A percentile compares a stretch with the other conserved stretches of the same genome.
Evolutionary conservation across 495 filamentous ascomycete genomes (phyloP).

Genomic region (Thermothielavioides terrestris): DNA sequence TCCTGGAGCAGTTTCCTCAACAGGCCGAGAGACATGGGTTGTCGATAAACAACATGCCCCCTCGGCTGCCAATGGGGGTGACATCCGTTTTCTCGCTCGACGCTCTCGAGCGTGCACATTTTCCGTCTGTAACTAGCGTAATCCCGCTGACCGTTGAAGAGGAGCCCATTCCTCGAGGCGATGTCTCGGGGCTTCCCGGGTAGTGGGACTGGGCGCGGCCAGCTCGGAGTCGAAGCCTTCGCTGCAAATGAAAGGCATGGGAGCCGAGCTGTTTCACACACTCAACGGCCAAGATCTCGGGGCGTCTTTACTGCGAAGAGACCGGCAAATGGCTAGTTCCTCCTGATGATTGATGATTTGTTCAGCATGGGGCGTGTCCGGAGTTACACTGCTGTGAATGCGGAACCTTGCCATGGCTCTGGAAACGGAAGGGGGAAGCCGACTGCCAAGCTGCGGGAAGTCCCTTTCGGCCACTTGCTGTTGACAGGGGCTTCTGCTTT

Average conservation of each 20-base stretch:
- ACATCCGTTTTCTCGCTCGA: neutral
- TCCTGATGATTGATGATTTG: neutral
- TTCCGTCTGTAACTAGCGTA: neutral
- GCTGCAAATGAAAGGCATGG: neutral
- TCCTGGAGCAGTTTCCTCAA: conserved; percentile 5
- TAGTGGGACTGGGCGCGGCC: neutral
- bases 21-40: neutral
- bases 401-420: neutral
- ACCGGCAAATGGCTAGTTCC: neutral
- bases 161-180: neutral
- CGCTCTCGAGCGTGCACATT: neutral
- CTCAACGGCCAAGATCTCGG: conserved; percentile 7
- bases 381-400: neutral
- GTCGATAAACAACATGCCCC: neutral
- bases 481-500: too few relatives aligned
- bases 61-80: neutral
- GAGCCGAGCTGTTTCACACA: neutral
- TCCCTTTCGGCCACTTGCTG: neutral
- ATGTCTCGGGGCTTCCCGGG: conserved; percentile 4
- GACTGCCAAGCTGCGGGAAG: neutral
- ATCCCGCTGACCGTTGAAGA: conserved; percentile 1
- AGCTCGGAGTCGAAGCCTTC: neutral
- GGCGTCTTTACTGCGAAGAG: neutral
- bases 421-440: neutral
- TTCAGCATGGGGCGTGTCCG: neutral